Evolutionary conservation across 2,329 filamentous ascomycete species (phyloP).

Genomic region (Cyphellophora attinorum): DNA sequence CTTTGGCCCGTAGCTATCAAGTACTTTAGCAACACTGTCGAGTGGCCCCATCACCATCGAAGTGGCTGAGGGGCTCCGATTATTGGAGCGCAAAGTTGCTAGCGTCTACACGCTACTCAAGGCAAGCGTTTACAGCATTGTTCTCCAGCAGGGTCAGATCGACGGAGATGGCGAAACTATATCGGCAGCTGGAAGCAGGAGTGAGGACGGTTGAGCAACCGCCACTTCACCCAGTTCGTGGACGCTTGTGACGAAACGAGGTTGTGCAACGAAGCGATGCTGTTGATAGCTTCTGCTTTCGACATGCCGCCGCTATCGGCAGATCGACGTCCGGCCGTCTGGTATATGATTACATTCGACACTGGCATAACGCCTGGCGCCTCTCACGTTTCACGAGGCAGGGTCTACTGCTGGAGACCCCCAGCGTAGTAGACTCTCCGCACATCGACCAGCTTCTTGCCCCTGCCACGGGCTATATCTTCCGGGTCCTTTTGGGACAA

Average conservation of each 20-base stretch:
- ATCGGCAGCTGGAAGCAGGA: neutral
- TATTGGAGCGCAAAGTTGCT: constrained; percentile 88
- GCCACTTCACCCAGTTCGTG: too few species aligned
- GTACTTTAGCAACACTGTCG: constrained; percentile 53
- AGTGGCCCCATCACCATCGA: constrained; percentile 62
- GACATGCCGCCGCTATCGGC: too few species aligned
- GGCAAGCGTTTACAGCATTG: constrained; percentile 97
- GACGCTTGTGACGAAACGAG: too few species aligned
- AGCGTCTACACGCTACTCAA: constrained; percentile 93
- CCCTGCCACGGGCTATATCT: constrained; percentile 76
- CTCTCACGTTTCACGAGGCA: too few species aligned
- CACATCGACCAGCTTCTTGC: constrained; percentile 92
- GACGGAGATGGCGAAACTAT: constrained; percentile 47
- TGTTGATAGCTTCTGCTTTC: too few species aligned
- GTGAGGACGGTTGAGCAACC: neutral
- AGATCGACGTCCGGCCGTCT: too few species aligned
- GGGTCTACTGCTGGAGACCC: too few species aligned
- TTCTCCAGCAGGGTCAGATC: constrained; percentile 85
- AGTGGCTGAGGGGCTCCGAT: constrained; percentile 75
- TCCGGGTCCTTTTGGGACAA: constrained; percentile 78
- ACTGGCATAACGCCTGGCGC: too few species aligned
- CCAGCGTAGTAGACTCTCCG: constrained; percentile 96
- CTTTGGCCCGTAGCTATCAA: constrained; percentile 48
- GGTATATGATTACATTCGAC: too few species aligned
- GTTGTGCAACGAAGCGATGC: too few species aligned